phyloP scores from a whole-genome alignment of 192 early-diverging fungal species.

The Paraglomus brasilianum region DNA sequence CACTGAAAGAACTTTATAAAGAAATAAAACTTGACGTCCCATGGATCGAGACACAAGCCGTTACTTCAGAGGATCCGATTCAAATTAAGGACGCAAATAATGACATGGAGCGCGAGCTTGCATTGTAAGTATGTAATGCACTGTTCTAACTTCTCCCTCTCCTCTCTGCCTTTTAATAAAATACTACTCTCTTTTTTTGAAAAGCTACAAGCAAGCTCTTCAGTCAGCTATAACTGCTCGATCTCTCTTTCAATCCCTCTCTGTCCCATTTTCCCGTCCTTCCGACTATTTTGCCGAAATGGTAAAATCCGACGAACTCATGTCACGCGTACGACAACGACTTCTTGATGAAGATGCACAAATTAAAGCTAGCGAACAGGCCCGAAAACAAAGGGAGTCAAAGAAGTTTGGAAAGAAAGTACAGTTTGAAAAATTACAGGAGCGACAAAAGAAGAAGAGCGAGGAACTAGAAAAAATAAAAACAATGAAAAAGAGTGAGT shows the following conservation, averaged over 20 bases:
- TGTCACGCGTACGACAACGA: slow-evolving; percentile 83
- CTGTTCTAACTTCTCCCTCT: background rate
- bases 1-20: slow-evolving; percentile 56
- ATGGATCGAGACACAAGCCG: slow-evolving; percentile 70
- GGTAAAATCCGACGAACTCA: slow-evolving; percentile 96
- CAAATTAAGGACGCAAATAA: slow-evolving; percentile 68
- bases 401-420: slow-evolving; percentile 99
- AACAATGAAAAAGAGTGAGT: slow-evolving; percentile 82
- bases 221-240: slow-evolving; percentile 70
- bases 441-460: slow-evolving; percentile 84
- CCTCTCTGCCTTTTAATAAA: background rate
- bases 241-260: slow-evolving; percentile 56
- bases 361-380: slow-evolving; percentile 81
- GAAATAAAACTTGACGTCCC: slow-evolving; percentile 61
- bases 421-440: slow-evolving; percentile 86
- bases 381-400: slow-evolving; percentile 81
- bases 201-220: slow-evolving; percentile 81
- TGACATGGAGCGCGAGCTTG: slow-evolving; percentile 90
- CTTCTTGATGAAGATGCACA: slow-evolving; percentile 80
- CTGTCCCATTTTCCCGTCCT: slow-evolving; percentile 81
- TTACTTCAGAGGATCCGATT: slow-evolving; percentile 56
- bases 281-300: slow-evolving; percentile 98
- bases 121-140: slow-evolving; percentile 49
- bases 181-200: background rate
- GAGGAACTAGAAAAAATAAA: slow-evolving; percentile 91